These are phyloP conservation scores for Xylaria telfairii DNA, from an alignment of 495 filamentous ascomycete species.

Conservation along the genomic window DNA sequence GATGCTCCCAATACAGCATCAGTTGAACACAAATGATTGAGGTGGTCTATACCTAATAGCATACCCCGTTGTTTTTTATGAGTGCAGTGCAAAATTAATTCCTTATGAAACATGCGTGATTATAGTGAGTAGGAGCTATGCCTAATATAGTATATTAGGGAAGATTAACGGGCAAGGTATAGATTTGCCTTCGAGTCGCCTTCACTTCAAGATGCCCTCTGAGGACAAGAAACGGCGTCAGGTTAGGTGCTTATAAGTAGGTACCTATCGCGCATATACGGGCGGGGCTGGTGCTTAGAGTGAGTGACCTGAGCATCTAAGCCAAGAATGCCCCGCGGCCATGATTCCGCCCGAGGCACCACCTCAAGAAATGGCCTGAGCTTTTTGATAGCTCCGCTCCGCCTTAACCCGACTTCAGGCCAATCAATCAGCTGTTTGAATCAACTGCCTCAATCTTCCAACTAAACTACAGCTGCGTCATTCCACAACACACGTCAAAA, in stretches of 20 bases:
- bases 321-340: background rate
- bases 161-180: background rate
- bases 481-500: slow-evolving; percentile 26
- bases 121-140: background rate
- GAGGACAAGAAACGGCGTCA: no score
- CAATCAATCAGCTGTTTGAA: slow-evolving; percentile 17
- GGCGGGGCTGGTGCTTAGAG: slow-evolving; percentile 4
- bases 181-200: background rate
- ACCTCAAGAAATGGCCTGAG: slow-evolving; percentile 17
- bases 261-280: background rate
- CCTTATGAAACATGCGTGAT: background rate
- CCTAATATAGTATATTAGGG: background rate
- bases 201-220: no score
- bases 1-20: no score
- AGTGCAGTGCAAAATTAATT: background rate
- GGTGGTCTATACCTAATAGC: background rate
- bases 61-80: background rate
- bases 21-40: no score
- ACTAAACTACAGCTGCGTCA: slow-evolving; percentile 17
- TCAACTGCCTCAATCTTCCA: background rate
- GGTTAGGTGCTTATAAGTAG: no score
- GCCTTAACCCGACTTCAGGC: slow-evolving; percentile 19
- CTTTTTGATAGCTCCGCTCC: slow-evolving; percentile 22
- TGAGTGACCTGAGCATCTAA: background rate
- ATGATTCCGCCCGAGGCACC: slow-evolving; percentile 12